A percentile compares a stretch with the other conserved stretches of the same genome.
These are phyloP conservation scores for Gnaphalium uliginosum DNA, from an alignment of 129 eudicot species.

Conservation along the genomic window DNA sequence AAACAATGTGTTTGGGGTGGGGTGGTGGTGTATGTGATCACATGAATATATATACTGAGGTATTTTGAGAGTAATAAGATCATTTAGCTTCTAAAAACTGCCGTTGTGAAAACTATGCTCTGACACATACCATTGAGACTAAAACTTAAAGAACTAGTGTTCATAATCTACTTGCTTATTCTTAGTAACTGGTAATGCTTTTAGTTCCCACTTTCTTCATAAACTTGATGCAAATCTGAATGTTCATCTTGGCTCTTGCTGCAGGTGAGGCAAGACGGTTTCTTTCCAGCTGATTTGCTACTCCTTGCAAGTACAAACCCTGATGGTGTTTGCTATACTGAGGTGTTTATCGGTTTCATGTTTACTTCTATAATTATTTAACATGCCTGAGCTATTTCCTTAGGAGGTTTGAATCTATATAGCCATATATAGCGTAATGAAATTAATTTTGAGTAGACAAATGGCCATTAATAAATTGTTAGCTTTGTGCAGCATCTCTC, in stretches of 20 bases:
- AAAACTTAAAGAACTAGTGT: not conserved
- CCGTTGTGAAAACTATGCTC: not conserved
- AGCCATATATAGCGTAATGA: slow-evolving; percentile 9
- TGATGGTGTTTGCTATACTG: slow-evolving; percentile 93
- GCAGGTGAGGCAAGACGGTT: slow-evolving; percentile 91
- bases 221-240: slow-evolving; percentile 24
- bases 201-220: not conserved
- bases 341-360: slow-evolving; percentile 47
- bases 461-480: not conserved
- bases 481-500: not conserved
- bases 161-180: slow-evolving; percentile 13
- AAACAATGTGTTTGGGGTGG: not conserved
- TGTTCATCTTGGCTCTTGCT: slow-evolving; percentile 28
- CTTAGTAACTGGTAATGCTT: slow-evolving; percentile 4
- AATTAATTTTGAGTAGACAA: not conserved
- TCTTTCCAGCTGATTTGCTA: slow-evolving; percentile 93
- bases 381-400: slow-evolving; percentile 6
- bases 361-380: not conserved
- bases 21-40: slow-evolving; percentile 9
- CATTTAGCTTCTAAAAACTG: slow-evolving; percentile 15
- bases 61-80: not conserved
- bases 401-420: not conserved
- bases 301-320: slow-evolving; percentile 93
- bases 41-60: not conserved
- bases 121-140: slow-evolving; percentile 11